Conservation (phyloP, 495 filamentous ascomycete genomes). For the Trichoderma gamsii region DNA sequence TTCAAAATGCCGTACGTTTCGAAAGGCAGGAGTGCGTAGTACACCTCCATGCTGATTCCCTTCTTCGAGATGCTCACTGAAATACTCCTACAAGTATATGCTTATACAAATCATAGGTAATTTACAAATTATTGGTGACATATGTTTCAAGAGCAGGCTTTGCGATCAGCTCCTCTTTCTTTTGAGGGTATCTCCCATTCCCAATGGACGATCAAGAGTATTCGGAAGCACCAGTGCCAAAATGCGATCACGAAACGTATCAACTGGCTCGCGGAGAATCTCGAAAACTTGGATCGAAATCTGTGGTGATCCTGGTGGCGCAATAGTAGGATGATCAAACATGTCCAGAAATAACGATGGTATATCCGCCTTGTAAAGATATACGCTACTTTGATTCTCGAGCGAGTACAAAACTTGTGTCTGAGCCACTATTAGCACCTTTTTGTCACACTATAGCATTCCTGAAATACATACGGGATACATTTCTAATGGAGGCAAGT, state of each 20-base stretch:
- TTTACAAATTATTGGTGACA: too few relatives aligned
- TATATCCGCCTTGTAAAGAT: neutral
- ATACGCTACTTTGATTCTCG: neutral
- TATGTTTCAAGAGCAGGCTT: too few relatives aligned
- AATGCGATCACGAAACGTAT: neutral
- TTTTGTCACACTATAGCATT: neutral
- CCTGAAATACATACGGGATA: neutral
- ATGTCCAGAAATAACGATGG: neutral
- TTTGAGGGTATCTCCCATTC: neutral
- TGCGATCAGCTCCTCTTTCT: neutral
- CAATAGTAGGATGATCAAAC: neutral
- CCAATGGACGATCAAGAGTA: neutral
- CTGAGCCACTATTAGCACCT: neutral
- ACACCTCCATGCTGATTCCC: too few relatives aligned
- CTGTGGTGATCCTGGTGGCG: neutral
- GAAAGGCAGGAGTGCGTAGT: too few relatives aligned
- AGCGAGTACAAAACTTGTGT: neutral
- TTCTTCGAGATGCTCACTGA: too few relatives aligned
- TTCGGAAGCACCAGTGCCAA: neutral
- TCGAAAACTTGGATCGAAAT: neutral
- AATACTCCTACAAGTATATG: too few relatives aligned
- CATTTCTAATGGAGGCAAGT: neutral
- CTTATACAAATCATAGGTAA: too few relatives aligned
- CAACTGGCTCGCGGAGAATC: neutral
- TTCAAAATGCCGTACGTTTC: too few relatives aligned